Evolutionary conservation across 164 flowering plant genomes (phyloP).

Genomic region (Vitis riparia): DNA sequence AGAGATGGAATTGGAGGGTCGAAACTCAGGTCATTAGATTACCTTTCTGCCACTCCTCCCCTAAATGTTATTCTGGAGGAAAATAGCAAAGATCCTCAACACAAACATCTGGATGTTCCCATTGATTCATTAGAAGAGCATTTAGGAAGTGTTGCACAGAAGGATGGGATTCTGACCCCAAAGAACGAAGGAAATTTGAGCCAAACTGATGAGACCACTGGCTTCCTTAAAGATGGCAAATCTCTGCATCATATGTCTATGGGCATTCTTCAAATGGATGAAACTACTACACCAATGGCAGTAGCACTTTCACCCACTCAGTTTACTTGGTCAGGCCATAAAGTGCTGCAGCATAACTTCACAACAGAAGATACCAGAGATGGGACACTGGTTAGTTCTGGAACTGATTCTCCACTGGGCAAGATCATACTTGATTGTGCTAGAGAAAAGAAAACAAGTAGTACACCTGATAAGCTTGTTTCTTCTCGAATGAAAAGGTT

Average conservation of each 20-base stretch:
- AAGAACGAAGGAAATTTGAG: constrained; percentile 3
- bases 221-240: constrained; percentile 11
- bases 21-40: constrained; percentile 20
- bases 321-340: constrained; percentile 16
- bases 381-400: constrained; percentile 12
- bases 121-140: constrained; percentile 26
- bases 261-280: constrained; percentile 2
- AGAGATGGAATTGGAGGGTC: constrained; percentile 33
- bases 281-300: constrained; percentile 3
- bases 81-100: constrained; percentile 10
- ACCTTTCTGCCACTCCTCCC: constrained; percentile 20
- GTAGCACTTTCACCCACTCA: constrained; percentile 21
- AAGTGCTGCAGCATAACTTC: constrained; percentile 14
- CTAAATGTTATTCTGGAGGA: constrained; percentile 12
- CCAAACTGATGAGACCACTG: constrained; percentile 18
- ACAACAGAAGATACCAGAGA: constrained; percentile 11
- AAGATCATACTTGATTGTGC: constrained; percentile 14
- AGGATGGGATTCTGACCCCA: constrained; percentile 15
- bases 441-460: constrained; percentile 15
- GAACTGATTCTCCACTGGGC: constrained; percentile 24
- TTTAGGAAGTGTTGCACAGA: constrained; percentile 18
- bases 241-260: constrained; percentile 3
- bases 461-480: constrained; percentile 17
- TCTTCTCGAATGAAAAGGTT: constrained; percentile 29
- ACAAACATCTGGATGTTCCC: constrained; percentile 23